Evolutionary conservation across 306 rosid genomes (phyloP).

Genomic region (Cotoneaster glaucophyllus): DNA sequence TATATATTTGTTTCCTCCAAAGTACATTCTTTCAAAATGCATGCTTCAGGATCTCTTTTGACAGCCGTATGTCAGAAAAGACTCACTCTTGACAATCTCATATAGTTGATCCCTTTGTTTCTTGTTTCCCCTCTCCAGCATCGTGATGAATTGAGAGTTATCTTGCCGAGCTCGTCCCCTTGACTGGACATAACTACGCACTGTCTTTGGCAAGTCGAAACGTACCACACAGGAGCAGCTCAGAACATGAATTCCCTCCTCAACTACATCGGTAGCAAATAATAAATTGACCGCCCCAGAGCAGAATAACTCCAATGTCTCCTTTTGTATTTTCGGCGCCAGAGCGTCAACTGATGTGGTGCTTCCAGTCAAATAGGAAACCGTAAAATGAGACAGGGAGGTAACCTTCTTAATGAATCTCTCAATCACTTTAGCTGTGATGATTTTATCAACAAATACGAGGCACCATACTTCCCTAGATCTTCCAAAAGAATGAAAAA

Average conservation of each 20-base stretch:
- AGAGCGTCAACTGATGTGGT: slow-evolving; percentile 55
- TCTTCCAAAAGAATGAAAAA: slow-evolving; percentile 63
- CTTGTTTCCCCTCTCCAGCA: slow-evolving; percentile 89
- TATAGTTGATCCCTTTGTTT: slow-evolving; percentile 68
- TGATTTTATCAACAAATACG: slow-evolving; percentile 75
- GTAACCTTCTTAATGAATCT: slow-evolving; percentile 55
- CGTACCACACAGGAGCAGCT: slow-evolving; percentile 85
- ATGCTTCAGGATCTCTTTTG: slow-evolving; percentile 39
- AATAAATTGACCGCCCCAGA: slow-evolving; percentile 84
- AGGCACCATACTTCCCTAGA: slow-evolving; percentile 62
- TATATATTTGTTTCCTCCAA: slow-evolving; percentile 33
- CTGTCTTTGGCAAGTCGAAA: slow-evolving; percentile 86
- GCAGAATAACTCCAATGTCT: slow-evolving; percentile 63
- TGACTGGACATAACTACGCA: slow-evolving; percentile 85
- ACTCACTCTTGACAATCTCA: slow-evolving; percentile 73
- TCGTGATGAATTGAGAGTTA: slow-evolving; percentile 64
- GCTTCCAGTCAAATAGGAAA: slow-evolving; percentile 79
- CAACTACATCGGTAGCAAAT: slow-evolving; percentile 88
- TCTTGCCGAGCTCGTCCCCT: slow-evolving; percentile 78
- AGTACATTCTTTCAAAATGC: slow-evolving; percentile 25
- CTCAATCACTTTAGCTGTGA: slow-evolving; percentile 75
- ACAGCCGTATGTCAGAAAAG: slow-evolving; percentile 59
- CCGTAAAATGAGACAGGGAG: slow-evolving; percentile 59
- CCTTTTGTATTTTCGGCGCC: slow-evolving; percentile 63
- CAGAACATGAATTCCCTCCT: slow-evolving; percentile 92